Evolutionary conservation across 805 yeast species (phyloP), one percentile per base, ranked within the genome.

Genomic region (Metschnikowia corniflorae): DNA sequence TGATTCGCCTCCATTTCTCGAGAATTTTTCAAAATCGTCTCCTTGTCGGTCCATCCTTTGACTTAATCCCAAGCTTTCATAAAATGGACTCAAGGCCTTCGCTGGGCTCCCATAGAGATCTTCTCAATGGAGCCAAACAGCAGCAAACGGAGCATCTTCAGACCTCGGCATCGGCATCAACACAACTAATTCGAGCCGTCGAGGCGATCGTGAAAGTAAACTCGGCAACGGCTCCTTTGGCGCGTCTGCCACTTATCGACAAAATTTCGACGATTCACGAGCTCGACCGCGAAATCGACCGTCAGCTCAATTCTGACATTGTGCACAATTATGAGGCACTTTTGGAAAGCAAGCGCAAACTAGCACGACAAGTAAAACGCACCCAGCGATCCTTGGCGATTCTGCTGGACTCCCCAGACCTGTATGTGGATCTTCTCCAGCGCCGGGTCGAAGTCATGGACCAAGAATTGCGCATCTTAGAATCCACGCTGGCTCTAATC

Each of bases 391-490:
- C 39, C 6, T 28, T 48, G 14, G 46, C 49, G 4, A 28, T 44
- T 26, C 30, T 29, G 17, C 18, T 17, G 12, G 46, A 36, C 16
- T 14, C 34, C 7, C 15, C 16, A 8, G 42, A 26, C 4, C 37
- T 43, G 9, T 40, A 35, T 23, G 51, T 49, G 17, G 50, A 47
- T 20, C 24, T 37, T 5, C 32, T 49, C n/a, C 51, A 55, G 41
- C 40, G 39, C 28, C 68, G 77, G 47, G 78, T 86, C 0, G 96
- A 87, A 53, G 43, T 71, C 12, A 51, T 85, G 2, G 95, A 87
- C 57, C 83, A 82, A 45, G 79, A 80, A 33, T 59, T 88, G 14
- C 60, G 95, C 31, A 77, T 85, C 1, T 57, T 87, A 29, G 96
- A 87, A 53, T 60, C 65, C 27, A 71, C 87, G 0, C 47, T 71